Evolutionary conservation across 164 flowering plant genomes (phyloP).

Genomic region (Macadamia integrifolia): DNA sequence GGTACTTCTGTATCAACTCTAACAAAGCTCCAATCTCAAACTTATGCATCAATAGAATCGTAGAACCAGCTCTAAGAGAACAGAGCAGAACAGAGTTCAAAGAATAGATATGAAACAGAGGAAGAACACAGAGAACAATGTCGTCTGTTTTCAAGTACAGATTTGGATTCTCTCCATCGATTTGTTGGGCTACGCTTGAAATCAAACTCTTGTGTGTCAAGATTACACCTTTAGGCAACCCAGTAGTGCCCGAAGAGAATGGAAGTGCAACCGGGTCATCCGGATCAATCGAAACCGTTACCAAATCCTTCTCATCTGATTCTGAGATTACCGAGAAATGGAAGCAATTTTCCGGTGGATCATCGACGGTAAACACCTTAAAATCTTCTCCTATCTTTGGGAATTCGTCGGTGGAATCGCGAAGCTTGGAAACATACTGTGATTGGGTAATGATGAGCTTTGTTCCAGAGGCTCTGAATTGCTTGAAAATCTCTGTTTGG

Average conservation of each 20-base stretch:
- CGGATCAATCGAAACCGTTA: conserved; percentile 19
- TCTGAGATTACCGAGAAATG: neutral
- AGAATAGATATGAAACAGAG: too few species aligned
- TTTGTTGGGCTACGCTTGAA: conserved; percentile 60
- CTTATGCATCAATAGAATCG: conserved; percentile 58
- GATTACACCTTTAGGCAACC: conserved; percentile 55
- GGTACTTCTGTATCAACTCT: conserved; percentile 41
- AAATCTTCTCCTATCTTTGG: conserved; percentile 27
- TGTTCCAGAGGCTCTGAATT: conserved; percentile 32
- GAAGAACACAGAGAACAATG: conserved; percentile 28
- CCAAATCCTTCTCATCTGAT: too few species aligned
- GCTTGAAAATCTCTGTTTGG: conserved; percentile 15
- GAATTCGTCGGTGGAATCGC: conserved; percentile 14
- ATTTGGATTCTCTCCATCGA: conserved; percentile 83
- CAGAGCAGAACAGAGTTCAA: conserved; percentile 5
- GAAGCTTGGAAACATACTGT: conserved; percentile 47
- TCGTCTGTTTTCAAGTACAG: conserved; percentile 43
- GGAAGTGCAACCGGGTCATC: conserved; percentile 64
- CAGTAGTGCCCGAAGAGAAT: conserved; percentile 86
- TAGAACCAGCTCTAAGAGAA: conserved; percentile 54
- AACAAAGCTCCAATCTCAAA: conserved; percentile 61
- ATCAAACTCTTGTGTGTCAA: too few species aligned
- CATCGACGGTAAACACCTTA: conserved; percentile 40
- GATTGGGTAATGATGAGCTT: conserved; percentile 52
- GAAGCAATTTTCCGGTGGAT: conserved; percentile 49